Evolutionary conservation across 2,329 filamentous ascomycete species (phyloP).

Genomic region (Epicoccum sorghinum): DNA sequence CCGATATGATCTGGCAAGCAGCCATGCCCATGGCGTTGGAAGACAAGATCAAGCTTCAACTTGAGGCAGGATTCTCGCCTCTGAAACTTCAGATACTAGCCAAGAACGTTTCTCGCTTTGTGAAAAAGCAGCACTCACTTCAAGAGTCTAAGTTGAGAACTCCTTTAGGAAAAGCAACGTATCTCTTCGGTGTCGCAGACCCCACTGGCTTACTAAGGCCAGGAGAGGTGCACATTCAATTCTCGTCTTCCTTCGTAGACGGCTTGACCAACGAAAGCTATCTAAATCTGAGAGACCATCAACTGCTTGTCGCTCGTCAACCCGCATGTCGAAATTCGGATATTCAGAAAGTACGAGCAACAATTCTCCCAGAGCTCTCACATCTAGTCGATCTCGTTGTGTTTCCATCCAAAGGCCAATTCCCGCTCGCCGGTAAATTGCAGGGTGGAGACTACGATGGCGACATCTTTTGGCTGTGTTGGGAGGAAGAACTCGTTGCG

Average conservation of each 20-base stretch:
- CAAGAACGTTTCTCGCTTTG: conserved; percentile 54
- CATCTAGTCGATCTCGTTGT: conserved; percentile 79
- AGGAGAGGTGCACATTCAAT: conserved; percentile 71
- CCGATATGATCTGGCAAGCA: conserved; percentile 29
- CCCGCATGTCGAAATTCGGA: conserved; percentile 75
- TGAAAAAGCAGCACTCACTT: conserved; percentile 59
- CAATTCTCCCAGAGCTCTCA: conserved; percentile 64
- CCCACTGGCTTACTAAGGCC: conserved; percentile 66
- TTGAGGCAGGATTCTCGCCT: conserved; percentile 63
- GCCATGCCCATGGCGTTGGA: conserved; percentile 28
- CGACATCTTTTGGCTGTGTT: conserved; percentile 78
- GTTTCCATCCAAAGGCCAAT: conserved; percentile 69
- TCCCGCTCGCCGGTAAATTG: conserved; percentile 70
- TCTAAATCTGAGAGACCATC: conserved; percentile 60
- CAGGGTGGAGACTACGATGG: conserved; percentile 85
- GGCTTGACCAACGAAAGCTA: conserved; percentile 60
- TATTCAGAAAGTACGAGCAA: conserved; percentile 65
- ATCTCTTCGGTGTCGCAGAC: conserved; percentile 71
- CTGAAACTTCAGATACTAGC: conserved; percentile 57
- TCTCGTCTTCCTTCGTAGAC: conserved; percentile 66
- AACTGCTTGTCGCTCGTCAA: conserved; percentile 71
- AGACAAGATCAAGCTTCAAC: conserved; percentile 38
- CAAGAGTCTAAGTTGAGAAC: conserved; percentile 66
- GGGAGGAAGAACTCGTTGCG: conserved; percentile 68
- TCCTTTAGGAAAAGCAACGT: conserved; percentile 65